Evolutionary conservation across 164 flowering plant genomes (phyloP).

Genomic region (Piper longum): DNA sequence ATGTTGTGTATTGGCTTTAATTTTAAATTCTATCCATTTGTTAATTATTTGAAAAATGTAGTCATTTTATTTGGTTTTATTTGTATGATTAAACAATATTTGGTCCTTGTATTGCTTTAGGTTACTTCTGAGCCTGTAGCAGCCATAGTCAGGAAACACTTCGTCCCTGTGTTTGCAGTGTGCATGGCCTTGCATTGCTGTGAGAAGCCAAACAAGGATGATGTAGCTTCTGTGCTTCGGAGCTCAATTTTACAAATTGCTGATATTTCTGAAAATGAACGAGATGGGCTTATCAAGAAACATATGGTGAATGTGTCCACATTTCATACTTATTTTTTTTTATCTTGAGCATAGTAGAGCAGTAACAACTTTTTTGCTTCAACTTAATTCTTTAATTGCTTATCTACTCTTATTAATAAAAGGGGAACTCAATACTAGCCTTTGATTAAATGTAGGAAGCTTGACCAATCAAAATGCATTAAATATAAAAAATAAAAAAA

Average conservation of each 20-base stretch:
- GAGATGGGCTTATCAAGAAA: constrained; percentile 75
- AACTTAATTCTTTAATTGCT: too few species aligned
- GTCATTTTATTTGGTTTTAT: too few species aligned
- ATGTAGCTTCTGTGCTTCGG: constrained; percentile 52
- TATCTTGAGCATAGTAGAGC: too few species aligned
- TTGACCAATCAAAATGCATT: too few species aligned
- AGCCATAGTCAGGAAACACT: constrained; percentile 44
- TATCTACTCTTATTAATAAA: too few species aligned
- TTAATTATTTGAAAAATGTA: background rate
- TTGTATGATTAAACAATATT: background rate
- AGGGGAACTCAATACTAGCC: too few species aligned
- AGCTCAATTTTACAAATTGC: constrained; percentile 57
- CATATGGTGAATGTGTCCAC: constrained; percentile 45
- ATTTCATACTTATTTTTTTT: too few species aligned
- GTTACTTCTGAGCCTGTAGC: constrained; percentile 43
- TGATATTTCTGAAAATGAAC: constrained; percentile 60
- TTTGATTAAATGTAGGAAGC: too few species aligned
- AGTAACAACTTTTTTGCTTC: too few species aligned
- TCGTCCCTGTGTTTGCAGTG: constrained; percentile 74
- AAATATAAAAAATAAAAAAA: too few species aligned
- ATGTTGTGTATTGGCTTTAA: background rate
- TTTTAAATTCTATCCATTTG: background rate
- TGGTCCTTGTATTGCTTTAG: constrained; percentile 20
- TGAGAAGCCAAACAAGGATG: constrained; percentile 40
- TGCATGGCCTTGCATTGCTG: constrained; percentile 79